Evolutionary conservation across 805 yeast genomes (phyloP).

Genomic region (Cyberlindnera samutprakarnensis): DNA sequence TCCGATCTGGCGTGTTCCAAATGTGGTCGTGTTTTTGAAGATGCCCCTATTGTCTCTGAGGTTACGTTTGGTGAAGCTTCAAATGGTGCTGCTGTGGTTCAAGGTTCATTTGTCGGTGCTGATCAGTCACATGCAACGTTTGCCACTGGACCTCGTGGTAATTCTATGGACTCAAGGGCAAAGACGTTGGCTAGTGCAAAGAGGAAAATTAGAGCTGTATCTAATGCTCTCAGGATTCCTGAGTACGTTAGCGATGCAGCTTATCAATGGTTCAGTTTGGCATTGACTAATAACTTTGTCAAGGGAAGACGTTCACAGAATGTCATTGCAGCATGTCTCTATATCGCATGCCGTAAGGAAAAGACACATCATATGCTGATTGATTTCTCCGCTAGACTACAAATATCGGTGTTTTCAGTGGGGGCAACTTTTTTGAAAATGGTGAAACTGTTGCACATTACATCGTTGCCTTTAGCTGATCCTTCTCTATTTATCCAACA

Average conservation of each 20-base stretch:
- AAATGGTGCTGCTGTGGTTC: slow-evolving; percentile 91
- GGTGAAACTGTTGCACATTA: slow-evolving; percentile 78
- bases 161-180: slow-evolving; percentile 77
- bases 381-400: slow-evolving; percentile 86
- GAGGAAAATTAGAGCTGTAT: slow-evolving; percentile 70
- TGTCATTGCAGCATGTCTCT: slow-evolving; percentile 90
- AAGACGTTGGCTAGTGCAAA: slow-evolving; percentile 84
- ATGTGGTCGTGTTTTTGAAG: slow-evolving; percentile 88
- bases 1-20: slow-evolving; percentile 71
- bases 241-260: slow-evolving; percentile 85
- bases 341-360: slow-evolving; percentile 88
- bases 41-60: slow-evolving; percentile 91
- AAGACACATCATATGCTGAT: slow-evolving; percentile 92
- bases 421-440: slow-evolving; percentile 94
- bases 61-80: slow-evolving; percentile 90
- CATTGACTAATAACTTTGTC: slow-evolving; percentile 81
- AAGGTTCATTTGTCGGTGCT: slow-evolving; percentile 87
- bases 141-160: slow-evolving; percentile 59
- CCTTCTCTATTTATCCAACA: slow-evolving; percentile 92
- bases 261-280: slow-evolving; percentile 80
- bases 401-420: slow-evolving; percentile 85
- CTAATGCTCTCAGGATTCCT: slow-evolving; percentile 70
- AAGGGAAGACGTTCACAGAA: slow-evolving; percentile 97
- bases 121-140: slow-evolving; percentile 74
- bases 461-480: slow-evolving; percentile 79